Base-by-base conservation (phyloP, 1,284 basidiomycete species). In the Cerioporus squamosus region DNA sequence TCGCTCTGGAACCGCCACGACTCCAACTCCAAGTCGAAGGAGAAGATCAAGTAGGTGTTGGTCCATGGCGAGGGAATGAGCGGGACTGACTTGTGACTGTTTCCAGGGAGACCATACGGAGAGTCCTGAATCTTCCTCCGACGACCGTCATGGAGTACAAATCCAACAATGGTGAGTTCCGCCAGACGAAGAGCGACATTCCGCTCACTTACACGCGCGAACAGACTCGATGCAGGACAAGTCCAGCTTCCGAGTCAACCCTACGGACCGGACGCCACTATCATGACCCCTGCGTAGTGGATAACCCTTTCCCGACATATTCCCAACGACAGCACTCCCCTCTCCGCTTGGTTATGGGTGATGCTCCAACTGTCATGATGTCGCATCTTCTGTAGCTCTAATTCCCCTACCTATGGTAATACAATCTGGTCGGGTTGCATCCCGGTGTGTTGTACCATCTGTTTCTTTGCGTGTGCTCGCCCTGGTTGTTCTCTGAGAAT, bases 71-170 rank as follows among this genome's bases (percentile, higher is more conserved):
- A 9, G 3, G 33, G 6, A 15, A 22, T n/a, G n/a, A 23, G 36
- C 14, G 31, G 2, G 33, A 49, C 20, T 39, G 12, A 38, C 33
- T 1, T 15, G 23, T 36, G 33, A 5, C n/a, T 15, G 33, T 23
- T 10, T 44, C 63, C 14, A 93, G 91, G 72, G 89, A 92, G 66
- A 86, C 84, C 0, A 81, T 93, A 60, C 81, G 85, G 50, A 75
- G 74, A 69, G 86, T 87, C 15, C 77, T 93, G 44, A 84, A 87
- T 71, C 77, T 93, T 20, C 84, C 90, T n/a, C 66, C 81, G 3
- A 79, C 81, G 18, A 91, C 88, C 0, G 80, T 88, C 60, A 88
- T 93, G 87, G 91, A 93, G 71, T 93, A 93, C 71, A 93, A 93
- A 74, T 88, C 89, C 9, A 93, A 93, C 74, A 93, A 90, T 64